phyloP scores from a whole-genome alignment of 2,329 filamentous ascomycete genomes.

The Torrubiella hemipterigena region DNA sequence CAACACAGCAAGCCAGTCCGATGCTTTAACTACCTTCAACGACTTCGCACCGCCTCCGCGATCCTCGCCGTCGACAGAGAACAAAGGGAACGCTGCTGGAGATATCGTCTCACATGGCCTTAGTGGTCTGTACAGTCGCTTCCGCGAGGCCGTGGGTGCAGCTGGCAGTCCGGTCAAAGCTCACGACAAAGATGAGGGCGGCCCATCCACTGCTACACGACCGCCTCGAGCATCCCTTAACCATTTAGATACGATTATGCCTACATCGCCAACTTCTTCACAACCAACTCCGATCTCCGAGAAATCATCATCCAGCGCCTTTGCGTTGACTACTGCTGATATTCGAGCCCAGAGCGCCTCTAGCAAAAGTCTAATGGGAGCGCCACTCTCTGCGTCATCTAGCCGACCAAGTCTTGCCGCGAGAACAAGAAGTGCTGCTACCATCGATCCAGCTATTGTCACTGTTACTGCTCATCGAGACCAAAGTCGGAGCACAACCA shows the following conservation, averaged over 20 bases:
- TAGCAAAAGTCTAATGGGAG: no score
- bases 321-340: slow-evolving; percentile 25
- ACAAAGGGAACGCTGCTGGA: slow-evolving; percentile 50
- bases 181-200: slow-evolving; percentile 27
- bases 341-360: slow-evolving; percentile 33
- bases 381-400: slow-evolving; percentile 23
- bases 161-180: slow-evolving; percentile 35
- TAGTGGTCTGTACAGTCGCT: slow-evolving; percentile 76
- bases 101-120: slow-evolving; percentile 76
- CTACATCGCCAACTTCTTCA: slow-evolving; percentile 16
- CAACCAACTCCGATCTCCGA: slow-evolving; percentile 19
- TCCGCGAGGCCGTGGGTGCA: slow-evolving; percentile 71
- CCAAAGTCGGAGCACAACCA: slow-evolving; percentile 25
- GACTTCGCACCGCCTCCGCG: slow-evolving; percentile 69
- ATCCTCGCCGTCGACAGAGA: slow-evolving; percentile 46
- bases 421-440: slow-evolving; percentile 28
- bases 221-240: slow-evolving; percentile 26
- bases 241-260: slow-evolving; percentile 25
- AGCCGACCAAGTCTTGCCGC: slow-evolving; percentile 28
- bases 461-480: slow-evolving; percentile 40
- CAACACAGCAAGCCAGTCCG: slow-evolving; percentile 73
- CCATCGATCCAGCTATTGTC: slow-evolving; percentile 31
- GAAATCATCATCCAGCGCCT: slow-evolving; percentile 22
- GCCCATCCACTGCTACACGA: slow-evolving; percentile 29
- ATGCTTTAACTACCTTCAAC: slow-evolving; percentile 83